These are phyloP conservation scores for Yamadazyma friedrichii DNA, from an alignment of 1,139 yeast species.

Conservation along the genomic window DNA sequence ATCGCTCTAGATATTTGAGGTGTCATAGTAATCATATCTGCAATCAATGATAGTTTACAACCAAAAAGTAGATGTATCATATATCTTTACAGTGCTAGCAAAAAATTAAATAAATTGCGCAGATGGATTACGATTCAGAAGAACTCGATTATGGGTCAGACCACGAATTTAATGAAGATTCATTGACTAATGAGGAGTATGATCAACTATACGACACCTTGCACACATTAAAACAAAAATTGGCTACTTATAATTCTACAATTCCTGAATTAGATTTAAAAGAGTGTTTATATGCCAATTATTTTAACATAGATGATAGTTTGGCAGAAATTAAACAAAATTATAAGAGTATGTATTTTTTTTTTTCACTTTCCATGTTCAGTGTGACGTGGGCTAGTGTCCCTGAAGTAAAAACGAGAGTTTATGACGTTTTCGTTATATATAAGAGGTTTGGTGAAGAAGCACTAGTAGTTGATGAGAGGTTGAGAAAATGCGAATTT, in stretches of 20 bases:
- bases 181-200: conserved; percentile 30
- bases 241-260: conserved; percentile 40
- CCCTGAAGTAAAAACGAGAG: background rate
- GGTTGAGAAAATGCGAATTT: conserved; percentile 2
- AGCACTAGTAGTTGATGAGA: background rate
- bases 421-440: background rate
- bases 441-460: background rate
- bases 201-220: conserved; percentile 41
- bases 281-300: conserved; percentile 60
- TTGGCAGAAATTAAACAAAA: conserved; percentile 49
- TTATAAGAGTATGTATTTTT: conserved; percentile 35
- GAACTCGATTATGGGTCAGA: conserved; percentile 12
- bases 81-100: too few species aligned
- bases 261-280: conserved; percentile 54
- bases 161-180: conserved; percentile 21
- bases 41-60: too few species aligned
- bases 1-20: too few species aligned
- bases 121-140: conserved; percentile 14
- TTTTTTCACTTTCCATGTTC: background rate
- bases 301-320: conserved; percentile 56
- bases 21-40: too few species aligned
- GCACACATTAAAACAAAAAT: conserved; percentile 36
- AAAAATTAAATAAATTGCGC: too few species aligned
- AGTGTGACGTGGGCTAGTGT: too few species aligned
- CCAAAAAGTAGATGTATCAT: too few species aligned